These are phyloP conservation scores for Pseudomonodictys pantanalensis DNA, from an alignment of 495 filamentous ascomycete species.

Conservation along the genomic window DNA sequence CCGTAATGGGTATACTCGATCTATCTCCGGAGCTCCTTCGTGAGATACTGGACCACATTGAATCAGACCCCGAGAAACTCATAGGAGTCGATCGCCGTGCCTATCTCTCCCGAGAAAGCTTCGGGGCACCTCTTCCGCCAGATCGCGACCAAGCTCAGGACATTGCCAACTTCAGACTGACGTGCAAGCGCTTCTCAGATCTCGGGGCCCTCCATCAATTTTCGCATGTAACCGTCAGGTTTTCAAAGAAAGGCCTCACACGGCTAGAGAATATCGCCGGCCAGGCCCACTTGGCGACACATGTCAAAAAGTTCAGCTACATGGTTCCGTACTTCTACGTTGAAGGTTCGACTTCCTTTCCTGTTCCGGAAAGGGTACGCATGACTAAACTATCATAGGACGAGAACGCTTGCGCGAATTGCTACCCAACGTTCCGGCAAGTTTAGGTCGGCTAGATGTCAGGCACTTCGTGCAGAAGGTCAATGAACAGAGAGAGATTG, in stretches of 20 bases:
- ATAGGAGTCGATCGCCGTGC: slow-evolving; percentile 50
- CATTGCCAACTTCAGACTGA: slow-evolving; percentile 54
- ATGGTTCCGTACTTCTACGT: slow-evolving; percentile 68
- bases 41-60: slow-evolving; percentile 55
- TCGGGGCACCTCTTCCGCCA: slow-evolving; percentile 47
- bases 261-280: slow-evolving; percentile 52
- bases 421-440: slow-evolving; percentile 33
- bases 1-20: slow-evolving; percentile 44
- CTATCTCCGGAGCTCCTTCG: slow-evolving; percentile 62
- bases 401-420: slow-evolving; percentile 39
- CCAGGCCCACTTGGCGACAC: slow-evolving; percentile 52
- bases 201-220: slow-evolving; percentile 61
- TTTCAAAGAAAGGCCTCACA: slow-evolving; percentile 57
- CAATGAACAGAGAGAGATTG: slow-evolving; percentile 46
- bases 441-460: slow-evolving; percentile 39
- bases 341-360: slow-evolving; percentile 37
- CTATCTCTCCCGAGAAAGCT: slow-evolving; percentile 56
- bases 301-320: slow-evolving; percentile 68
- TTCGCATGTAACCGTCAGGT: slow-evolving; percentile 57
- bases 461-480: slow-evolving; percentile 43
- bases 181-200: slow-evolving; percentile 60
- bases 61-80: slow-evolving; percentile 48
- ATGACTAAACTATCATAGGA: slow-evolving; percentile 36
- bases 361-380: slow-evolving; percentile 15
- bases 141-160: slow-evolving; percentile 44